phyloP scores from a whole-genome alignment of 179 eudicot species.

The Camellia oleifera region DNA sequence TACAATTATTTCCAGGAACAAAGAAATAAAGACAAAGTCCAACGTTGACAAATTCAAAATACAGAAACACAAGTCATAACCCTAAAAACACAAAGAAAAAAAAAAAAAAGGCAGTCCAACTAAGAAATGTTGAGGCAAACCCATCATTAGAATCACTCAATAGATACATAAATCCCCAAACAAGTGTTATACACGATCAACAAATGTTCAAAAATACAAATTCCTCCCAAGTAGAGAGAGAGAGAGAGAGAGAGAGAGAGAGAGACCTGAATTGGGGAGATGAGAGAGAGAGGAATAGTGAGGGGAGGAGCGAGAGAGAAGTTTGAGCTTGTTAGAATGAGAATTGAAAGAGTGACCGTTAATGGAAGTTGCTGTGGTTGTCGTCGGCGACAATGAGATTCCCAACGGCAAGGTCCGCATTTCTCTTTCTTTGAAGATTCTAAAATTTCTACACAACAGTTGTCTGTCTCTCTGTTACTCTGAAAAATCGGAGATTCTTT shows the following conservation, averaged over 20 bases:
- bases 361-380: neutral
- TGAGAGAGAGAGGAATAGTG: slow-evolving; percentile 19
- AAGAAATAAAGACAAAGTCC: neutral
- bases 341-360: slow-evolving; percentile 16
- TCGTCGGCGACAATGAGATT: slow-evolving; percentile 16
- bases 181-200: neutral
- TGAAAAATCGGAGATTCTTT: too few species aligned
- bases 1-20: neutral
- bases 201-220: too few species aligned
- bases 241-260: neutral
- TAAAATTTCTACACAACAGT: neutral
- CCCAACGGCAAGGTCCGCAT: slow-evolving; percentile 44
- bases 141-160: neutral
- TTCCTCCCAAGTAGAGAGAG: neutral
- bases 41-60: slow-evolving; percentile 6
- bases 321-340: slow-evolving; percentile 3
- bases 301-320: slow-evolving; percentile 11
- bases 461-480: neutral
- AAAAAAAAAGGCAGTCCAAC: neutral
- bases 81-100: neutral
- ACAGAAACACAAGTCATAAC: neutral
- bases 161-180: neutral
- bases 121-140: neutral
- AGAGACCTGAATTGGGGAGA: slow-evolving; percentile 21
- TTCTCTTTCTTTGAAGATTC: slow-evolving; percentile 11